These are phyloP conservation scores for Cercospora sp. DNA, from an alignment of 2,329 filamentous ascomycete genomes.

Conservation along the genomic window DNA sequence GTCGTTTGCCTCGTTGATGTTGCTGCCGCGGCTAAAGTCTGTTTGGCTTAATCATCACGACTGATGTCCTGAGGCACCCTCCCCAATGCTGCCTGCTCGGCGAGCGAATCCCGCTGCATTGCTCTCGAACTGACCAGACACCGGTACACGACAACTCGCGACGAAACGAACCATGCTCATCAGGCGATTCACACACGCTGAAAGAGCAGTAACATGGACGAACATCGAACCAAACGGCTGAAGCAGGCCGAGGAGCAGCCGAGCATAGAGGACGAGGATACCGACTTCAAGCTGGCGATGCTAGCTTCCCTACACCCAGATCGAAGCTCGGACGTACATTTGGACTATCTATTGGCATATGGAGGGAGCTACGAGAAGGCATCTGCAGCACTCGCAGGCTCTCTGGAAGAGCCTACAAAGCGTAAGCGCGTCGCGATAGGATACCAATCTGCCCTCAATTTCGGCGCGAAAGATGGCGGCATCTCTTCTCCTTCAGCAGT, in stretches of 20 bases:
- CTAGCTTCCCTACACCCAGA: conserved; percentile 74
- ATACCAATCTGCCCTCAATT: conserved; percentile 47
- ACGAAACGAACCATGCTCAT: background rate
- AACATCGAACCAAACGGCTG: conserved; percentile 27
- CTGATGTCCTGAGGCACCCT: background rate
- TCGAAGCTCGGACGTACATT: conserved; percentile 63
- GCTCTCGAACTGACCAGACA: background rate
- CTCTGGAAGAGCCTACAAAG: conserved; percentile 31
- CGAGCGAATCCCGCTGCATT: background rate
- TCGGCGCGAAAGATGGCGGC: conserved; percentile 21
- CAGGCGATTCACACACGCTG: background rate
- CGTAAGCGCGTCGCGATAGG: conserved; percentile 41
- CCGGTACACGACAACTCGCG: background rate
- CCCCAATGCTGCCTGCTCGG: background rate
- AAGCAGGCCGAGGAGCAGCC: conserved; percentile 17
- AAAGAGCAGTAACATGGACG: conserved; percentile 19
- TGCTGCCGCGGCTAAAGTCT: conserved; percentile 11
- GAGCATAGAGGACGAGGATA: conserved; percentile 64
- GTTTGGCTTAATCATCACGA: background rate
- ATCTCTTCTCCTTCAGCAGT: background rate
- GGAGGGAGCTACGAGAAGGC: conserved; percentile 74
- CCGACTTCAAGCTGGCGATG: conserved; percentile 84
- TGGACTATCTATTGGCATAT: conserved; percentile 76
- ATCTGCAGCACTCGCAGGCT: conserved; percentile 54
- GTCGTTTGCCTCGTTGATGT: conserved; percentile 4